These are phyloP conservation scores for Aspergillus incahuasiensis DNA, from an alignment of 495 filamentous ascomycete genomes.

Conservation along the genomic window DNA sequence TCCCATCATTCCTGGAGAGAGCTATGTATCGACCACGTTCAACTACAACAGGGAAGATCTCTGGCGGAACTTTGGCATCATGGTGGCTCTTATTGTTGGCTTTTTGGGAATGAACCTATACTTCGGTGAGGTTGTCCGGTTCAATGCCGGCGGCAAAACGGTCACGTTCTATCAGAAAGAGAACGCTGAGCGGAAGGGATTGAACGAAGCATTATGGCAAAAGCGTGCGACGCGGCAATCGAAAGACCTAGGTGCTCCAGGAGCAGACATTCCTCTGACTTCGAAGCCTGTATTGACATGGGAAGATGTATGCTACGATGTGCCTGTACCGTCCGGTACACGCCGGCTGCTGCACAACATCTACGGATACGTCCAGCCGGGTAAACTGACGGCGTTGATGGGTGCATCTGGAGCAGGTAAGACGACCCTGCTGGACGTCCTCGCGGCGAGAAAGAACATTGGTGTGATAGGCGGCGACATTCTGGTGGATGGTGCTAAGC, in stretches of 20 bases:
- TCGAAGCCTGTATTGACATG: conserved; percentile 53
- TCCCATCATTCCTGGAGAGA: conserved; percentile 50
- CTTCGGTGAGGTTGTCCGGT: conserved; percentile 71
- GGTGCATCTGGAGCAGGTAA: conserved; percentile 85
- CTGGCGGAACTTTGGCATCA: conserved; percentile 76
- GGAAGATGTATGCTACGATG: conserved; percentile 57
- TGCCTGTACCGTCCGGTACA: conserved; percentile 64
- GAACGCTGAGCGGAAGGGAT: conserved; percentile 60
- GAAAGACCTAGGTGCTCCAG: conserved; percentile 43
- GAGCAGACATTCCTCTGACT: conserved; percentile 56
- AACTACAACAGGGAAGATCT: conserved; percentile 56
- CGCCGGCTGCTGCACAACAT: conserved; percentile 65
- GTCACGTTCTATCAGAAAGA: conserved; percentile 70
- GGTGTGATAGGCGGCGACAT: conserved; percentile 72
- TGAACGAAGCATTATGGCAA: conserved; percentile 60
- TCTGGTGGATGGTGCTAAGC: conserved; percentile 70
- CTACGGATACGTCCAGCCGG: conserved; percentile 74
- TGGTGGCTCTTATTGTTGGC: conserved; percentile 59
- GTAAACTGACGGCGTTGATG: conserved; percentile 77
- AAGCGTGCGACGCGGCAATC: conserved; percentile 53
- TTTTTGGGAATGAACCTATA: conserved; percentile 67
- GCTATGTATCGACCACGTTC: conserved; percentile 60
- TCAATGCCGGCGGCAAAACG: conserved; percentile 71
- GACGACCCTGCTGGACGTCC: conserved; percentile 74
- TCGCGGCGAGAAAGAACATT: conserved; percentile 72